A percentile compares a stretch with the other conserved stretches of the same genome.
These are phyloP conservation scores for Xylariaceae sp. DNA, from an alignment of 2,329 filamentous ascomycete genomes.

Conservation along the genomic window DNA sequence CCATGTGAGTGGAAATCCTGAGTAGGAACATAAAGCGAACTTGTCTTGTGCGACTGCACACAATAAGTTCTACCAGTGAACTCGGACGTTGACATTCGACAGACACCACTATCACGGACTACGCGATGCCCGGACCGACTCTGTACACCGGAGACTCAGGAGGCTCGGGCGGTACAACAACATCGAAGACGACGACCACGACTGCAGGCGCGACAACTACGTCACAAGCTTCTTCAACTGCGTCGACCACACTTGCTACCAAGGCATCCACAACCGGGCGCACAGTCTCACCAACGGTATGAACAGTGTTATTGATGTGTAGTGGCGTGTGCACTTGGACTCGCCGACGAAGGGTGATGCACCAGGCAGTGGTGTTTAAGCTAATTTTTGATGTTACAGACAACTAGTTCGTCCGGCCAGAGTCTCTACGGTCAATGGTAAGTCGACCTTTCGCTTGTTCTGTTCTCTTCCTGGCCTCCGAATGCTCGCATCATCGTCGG, in stretches of 20 bases:
- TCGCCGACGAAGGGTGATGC: too few species aligned
- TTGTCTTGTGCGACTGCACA: too few species aligned
- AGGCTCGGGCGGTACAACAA: background rate
- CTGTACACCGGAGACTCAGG: conserved; percentile 7
- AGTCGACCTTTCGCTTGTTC: background rate
- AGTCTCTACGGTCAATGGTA: conserved; percentile 10
- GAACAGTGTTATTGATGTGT: too few species aligned
- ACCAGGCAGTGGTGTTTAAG: background rate
- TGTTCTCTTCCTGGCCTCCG: too few species aligned
- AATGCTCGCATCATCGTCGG: too few species aligned
- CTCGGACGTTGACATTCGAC: too few species aligned
- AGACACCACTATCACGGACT: conserved; percentile 28
- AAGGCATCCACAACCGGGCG: conserved; percentile 2
- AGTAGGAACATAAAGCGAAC: too few species aligned
- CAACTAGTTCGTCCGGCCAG: background rate
- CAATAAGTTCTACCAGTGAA: too few species aligned
- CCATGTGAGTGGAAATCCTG: conserved; percentile 33
- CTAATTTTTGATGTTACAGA: too few species aligned
- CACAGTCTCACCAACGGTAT: background rate
- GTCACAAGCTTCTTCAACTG: background rate
- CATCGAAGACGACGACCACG: background rate
- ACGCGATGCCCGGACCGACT: conserved; percentile 22
- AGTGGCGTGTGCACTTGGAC: too few species aligned
- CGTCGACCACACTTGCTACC: background rate
- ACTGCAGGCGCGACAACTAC: conserved; percentile 1